Base-by-base conservation (phyloP, 495 filamentous ascomycete genomes). In the Hypoxylon subgilvum region DNA sequence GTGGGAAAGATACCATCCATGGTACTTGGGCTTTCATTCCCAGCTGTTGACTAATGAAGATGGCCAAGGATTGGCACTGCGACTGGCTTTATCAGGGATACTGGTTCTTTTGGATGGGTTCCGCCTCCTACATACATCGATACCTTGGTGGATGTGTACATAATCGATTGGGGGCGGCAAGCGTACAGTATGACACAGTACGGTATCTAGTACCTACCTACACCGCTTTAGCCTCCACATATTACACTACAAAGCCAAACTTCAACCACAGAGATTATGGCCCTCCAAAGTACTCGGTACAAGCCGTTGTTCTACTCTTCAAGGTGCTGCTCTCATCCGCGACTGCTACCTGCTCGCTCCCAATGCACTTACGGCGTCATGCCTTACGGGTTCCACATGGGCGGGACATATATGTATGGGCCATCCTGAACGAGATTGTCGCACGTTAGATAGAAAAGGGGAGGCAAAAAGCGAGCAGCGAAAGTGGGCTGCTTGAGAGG, bases 41-140 rank as follows among this genome's bases (percentile, higher is more conserved):
- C 42, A 52, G 47, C 42, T 49, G 44, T 49, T 50, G 38, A 57
- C 52, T 63, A 63, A 58, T 63, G 36, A 63, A 35, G 52, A 63
- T 54, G 60, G 41, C 46, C 53, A 63, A 49, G 60, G 60, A 57
- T 63, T 63, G 35, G 47, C 52, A 18, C 48, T 48, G 60, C 60
- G 48, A 57, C 53, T 57, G 53, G 53, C 60, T 63, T 57, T 63
- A 63, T 63, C 60, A 57, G 53, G 53, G 53, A 53, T 57, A 19
- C 44, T 63, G 60, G 60, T 47, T 57, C 53, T 63, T 63, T 63
- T 63, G 60, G 60, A 42, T 47, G 57, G 52, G 60, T 58, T 53
- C 60, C 60, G 60, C 53, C 43, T 40, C 60, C 60, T 57, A 42
- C 25, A 25, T 17, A 8, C 23, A 27, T 27, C 23, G 8, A 27